Evolutionary conservation across 1,284 basidiomycete genomes (phyloP).

Genomic region (Pseudozyma pruni): DNA sequence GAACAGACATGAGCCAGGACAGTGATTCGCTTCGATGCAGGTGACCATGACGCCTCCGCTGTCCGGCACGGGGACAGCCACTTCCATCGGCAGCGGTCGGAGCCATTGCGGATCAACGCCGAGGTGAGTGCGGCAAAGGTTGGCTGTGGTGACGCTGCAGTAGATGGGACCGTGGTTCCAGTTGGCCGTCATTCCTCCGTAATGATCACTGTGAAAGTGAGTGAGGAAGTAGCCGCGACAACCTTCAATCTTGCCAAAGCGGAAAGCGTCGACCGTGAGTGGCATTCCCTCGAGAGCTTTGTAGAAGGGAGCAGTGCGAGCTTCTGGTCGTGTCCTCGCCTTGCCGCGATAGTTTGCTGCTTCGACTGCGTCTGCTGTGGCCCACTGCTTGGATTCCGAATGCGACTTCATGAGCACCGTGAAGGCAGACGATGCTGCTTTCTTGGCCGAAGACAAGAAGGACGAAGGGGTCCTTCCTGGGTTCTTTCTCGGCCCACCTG

Average conservation of each 20-base stretch:
- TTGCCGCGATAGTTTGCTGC: conserved; percentile 48
- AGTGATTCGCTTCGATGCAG: conserved; percentile 94
- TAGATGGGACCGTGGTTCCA: conserved; percentile 95
- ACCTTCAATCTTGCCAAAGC: conserved; percentile 87
- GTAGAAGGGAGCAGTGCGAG: conserved; percentile 60
- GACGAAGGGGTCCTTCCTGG: conserved; percentile 17
- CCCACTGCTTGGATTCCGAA: conserved; percentile 59
- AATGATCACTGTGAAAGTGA: conserved; percentile 70
- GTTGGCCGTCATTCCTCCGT: conserved; percentile 70
- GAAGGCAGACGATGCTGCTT: conserved; percentile 49
- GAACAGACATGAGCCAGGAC: conserved; percentile 91
- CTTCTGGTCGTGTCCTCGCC: conserved; percentile 29
- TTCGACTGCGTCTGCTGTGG: conserved; percentile 54
- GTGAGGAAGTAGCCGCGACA: conserved; percentile 87
- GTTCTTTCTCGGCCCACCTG: not conserved
- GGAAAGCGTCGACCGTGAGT: conserved; percentile 93
- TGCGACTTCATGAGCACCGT: conserved; percentile 57
- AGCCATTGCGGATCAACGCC: conserved; percentile 88
- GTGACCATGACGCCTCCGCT: conserved; percentile 89
- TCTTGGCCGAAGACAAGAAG: conserved; percentile 19
- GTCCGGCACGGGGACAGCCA: conserved; percentile 78
- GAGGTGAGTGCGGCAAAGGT: conserved; percentile 88
- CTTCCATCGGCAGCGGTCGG: conserved; percentile 83
- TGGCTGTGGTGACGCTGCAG: conserved; percentile 86
- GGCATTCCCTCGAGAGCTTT: conserved; percentile 91